Conservation (phyloP, 2,329 filamentous ascomycete genomes). For the Herpotrichia juniperi region DNA sequence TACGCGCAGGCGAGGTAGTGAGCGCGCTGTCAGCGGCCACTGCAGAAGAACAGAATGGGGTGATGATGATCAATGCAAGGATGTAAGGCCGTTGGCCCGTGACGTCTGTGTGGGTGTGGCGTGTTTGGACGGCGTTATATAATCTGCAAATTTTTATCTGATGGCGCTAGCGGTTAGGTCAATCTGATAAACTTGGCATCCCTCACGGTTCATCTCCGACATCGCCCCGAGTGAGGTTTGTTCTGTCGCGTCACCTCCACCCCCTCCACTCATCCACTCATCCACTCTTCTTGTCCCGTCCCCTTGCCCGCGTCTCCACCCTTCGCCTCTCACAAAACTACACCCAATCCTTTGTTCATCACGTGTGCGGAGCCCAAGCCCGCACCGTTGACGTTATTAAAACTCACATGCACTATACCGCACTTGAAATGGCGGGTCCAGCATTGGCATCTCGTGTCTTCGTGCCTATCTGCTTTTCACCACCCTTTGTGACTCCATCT, state of each 20-base stretch:
- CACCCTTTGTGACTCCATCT: conserved; percentile 14
- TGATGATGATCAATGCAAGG: conserved; percentile 34
- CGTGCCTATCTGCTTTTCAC: conserved; percentile 22
- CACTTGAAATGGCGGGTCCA: conserved; percentile 27
- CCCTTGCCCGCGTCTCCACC: not conserved
- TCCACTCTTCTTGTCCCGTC: not conserved
- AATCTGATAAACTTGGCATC: conserved; percentile 24
- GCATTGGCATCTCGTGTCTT: conserved; percentile 20
- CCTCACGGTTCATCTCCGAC: conserved; percentile 21
- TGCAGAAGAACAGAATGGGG: conserved; percentile 16
- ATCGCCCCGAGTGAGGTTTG: conserved; percentile 19
- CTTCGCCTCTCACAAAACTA: conserved; percentile 3
- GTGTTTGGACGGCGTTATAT: conserved; percentile 12
- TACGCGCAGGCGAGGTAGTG: conserved; percentile 41
- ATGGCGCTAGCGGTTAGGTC: conserved; percentile 19
- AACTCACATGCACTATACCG: conserved; percentile 25
- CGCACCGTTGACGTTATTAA: conserved; percentile 2
- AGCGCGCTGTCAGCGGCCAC: conserved; percentile 24
- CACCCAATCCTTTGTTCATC: not conserved
- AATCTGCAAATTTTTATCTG: conserved; percentile 41
- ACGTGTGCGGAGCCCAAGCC: not conserved
- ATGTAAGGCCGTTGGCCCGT: conserved; percentile 34
- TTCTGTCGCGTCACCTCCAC: not conserved
- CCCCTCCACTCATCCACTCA: not conserved
- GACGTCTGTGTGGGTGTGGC: conserved; percentile 5